A percentile compares a stretch with the other conserved stretches of the same genome.
Conservation (phyloP, 345 rosid genomes). For the Sisymbrium irio region DNA sequence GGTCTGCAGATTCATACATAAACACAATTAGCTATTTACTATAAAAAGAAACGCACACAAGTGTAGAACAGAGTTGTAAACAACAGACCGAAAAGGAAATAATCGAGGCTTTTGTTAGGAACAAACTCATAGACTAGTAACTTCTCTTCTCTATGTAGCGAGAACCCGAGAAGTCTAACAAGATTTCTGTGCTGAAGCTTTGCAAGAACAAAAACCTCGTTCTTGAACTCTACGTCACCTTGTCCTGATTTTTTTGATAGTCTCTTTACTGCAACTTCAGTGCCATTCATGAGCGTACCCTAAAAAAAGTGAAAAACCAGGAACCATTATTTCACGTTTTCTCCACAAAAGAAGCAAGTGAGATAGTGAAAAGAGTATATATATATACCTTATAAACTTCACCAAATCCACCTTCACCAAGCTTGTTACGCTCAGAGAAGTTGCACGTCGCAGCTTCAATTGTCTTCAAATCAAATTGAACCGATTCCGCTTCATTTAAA, state of each 20-base stretch:
- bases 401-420: no score
- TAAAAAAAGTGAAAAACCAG: neutral
- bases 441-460: slow-evolving; percentile 41
- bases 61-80: neutral
- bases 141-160: slow-evolving; percentile 38
- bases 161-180: slow-evolving; percentile 47
- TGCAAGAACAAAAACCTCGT: slow-evolving; percentile 28
- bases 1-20: slow-evolving; percentile 29
- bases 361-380: neutral
- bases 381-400: neutral
- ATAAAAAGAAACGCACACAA: neutral
- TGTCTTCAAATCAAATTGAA: slow-evolving; percentile 43
- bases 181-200: slow-evolving; percentile 52
- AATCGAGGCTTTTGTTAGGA: no score
- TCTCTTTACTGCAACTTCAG: slow-evolving; percentile 26
- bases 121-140: slow-evolving; percentile 42
- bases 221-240: slow-evolving; percentile 16
- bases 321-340: neutral
- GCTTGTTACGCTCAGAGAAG: no score
- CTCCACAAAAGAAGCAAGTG: neutral
- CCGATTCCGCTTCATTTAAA: slow-evolving; percentile 35
- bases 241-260: slow-evolving; percentile 16
- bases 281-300: neutral
- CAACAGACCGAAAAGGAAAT: slow-evolving; percentile 6
- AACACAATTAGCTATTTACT: neutral